phyloP scores from a whole-genome alignment of 768 basidiomycete species.

The Candolleomyces aberdarensis region DNA sequence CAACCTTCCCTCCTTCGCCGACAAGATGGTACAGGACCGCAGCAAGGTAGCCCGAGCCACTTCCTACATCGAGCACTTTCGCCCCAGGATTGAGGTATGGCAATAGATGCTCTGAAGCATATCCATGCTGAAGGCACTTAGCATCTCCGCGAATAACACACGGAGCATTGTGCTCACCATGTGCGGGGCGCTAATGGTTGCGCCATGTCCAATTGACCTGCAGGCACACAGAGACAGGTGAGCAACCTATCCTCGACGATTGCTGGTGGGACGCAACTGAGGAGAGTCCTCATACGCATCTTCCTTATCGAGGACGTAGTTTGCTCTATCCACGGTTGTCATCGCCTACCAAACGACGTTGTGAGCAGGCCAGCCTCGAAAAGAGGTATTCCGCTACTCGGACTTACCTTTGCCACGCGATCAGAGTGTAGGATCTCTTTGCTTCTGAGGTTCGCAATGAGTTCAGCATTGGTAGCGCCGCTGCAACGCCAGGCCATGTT shows the following conservation, averaged over 20 bases:
- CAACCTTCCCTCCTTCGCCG: constrained; percentile 52
- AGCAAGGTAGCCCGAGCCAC: constrained; percentile 83
- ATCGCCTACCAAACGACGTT: constrained; percentile 49
- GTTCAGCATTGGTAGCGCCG: constrained; percentile 67
- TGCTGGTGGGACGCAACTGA: constrained; percentile 42
- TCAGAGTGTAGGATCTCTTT: constrained; percentile 56
- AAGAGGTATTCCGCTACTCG: constrained; percentile 13
- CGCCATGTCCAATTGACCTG: constrained; percentile 76
- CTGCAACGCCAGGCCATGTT: constrained; percentile 82
- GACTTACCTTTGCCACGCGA: constrained; percentile 47
- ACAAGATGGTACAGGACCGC: constrained; percentile 81
- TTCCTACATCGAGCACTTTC: constrained; percentile 85
- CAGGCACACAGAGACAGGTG: neutral
- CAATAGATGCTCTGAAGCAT: constrained; percentile 77
- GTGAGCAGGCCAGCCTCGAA: neutral
- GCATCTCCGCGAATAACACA: neutral
- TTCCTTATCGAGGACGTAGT: constrained; percentile 50
- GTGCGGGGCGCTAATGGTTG: constrained; percentile 95
- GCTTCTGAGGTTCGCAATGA: constrained; percentile 63
- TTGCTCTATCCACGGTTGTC: constrained; percentile 63
- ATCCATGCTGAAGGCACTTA: constrained; percentile 61
- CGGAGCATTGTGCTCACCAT: constrained; percentile 55
- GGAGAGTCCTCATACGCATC: constrained; percentile 81
- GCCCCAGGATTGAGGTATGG: constrained; percentile 67
- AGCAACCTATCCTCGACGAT: neutral